Evolutionary conservation across 352 stramenopile genomes (phyloP).

Genomic region (Pythium phragmitis): DNA sequence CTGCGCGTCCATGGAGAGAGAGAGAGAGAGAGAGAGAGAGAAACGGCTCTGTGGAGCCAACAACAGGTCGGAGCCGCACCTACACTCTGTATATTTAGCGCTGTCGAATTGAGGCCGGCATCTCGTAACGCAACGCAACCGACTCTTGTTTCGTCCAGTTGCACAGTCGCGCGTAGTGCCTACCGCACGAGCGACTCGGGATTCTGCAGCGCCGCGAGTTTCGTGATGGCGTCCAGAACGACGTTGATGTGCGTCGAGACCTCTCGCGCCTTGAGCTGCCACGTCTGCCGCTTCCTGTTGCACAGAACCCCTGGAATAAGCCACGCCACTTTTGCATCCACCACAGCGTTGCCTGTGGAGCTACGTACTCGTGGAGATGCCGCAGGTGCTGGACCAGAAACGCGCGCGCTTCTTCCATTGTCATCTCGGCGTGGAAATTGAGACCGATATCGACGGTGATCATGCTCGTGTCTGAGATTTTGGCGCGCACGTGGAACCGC

Average conservation of each 20-base stretch:
- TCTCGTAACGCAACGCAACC: no score
- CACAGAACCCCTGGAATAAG: no score
- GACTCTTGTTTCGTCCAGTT: no score
- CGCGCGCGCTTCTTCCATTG: constrained; percentile 45
- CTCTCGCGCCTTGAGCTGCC: constrained; percentile 69
- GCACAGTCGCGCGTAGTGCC: background rate
- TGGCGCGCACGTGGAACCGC: constrained; percentile 71
- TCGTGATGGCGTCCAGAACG: constrained; percentile 72
- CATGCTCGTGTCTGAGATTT: constrained; percentile 53
- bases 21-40: background rate
- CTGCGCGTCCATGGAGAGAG: background rate
- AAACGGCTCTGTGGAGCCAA: background rate
- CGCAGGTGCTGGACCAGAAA: constrained; percentile 59
- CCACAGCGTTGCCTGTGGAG: no score
- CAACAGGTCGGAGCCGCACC: background rate
- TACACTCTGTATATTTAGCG: constrained; percentile 12
- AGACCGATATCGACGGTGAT: constrained; percentile 72
- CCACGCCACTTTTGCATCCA: background rate
- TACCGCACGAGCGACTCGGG: constrained; percentile 8
- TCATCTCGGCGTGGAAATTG: constrained; percentile 82
- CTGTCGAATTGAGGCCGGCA: no score
- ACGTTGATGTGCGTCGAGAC: constrained; percentile 74
- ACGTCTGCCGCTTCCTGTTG: constrained; percentile 56
- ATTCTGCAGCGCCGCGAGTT: constrained; percentile 66
- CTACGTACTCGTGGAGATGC: constrained; percentile 47